Evolutionary conservation across 192 early-diverging fungal species (phyloP), one percentile per base, ranked within the genome.

Genomic region (Podila minutissima): DNA sequence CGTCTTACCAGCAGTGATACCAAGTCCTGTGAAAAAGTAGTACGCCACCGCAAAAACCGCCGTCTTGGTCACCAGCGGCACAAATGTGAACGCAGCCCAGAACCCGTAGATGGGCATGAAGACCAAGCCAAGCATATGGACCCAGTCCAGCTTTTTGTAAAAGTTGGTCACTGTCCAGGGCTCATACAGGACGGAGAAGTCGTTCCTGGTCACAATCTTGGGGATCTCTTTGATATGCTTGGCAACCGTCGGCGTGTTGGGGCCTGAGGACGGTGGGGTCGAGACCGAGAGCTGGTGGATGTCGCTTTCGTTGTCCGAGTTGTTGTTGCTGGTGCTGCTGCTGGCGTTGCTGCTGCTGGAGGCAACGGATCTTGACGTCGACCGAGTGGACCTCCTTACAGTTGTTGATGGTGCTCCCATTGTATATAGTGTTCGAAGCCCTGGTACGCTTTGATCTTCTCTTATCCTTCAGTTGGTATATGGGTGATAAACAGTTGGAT

Each of bases 21-120:
- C 95, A 31, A 96, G 73, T 0, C 93, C 95, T 9, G 94, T 95
- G 59, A 91, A 64, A 50, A 88, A 88, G 63, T 94, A 95, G 58
- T 89, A 95, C 5, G 82, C 33, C 20, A 92, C 59, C 3, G 90
- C 71, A 76, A 90, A 95, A 74, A 92, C 63, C 50, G 92, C 81
- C 2, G 96, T 97, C 84, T 91, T 90, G 41, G 64, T 63, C 35
- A 71, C 75, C 46, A 96, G 65, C 9, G 89, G 83, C 8, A 71
- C 74, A 28, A 92, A 92, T 55, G 89, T 92, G 22, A 90, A 75
- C 38, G 89, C 66, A 71, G 92, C 92, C 75, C 95, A 95, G 48
- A 95, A 77, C 48, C 92, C 93, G 55, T 95, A 82, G 48, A 96
- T 71, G 55, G 96, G 96, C 31, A 93, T 90, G 50, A 81, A 82